Evolutionary conservation across 306 rosid genomes (phyloP).

Genomic region (Castanospermum australe): DNA sequence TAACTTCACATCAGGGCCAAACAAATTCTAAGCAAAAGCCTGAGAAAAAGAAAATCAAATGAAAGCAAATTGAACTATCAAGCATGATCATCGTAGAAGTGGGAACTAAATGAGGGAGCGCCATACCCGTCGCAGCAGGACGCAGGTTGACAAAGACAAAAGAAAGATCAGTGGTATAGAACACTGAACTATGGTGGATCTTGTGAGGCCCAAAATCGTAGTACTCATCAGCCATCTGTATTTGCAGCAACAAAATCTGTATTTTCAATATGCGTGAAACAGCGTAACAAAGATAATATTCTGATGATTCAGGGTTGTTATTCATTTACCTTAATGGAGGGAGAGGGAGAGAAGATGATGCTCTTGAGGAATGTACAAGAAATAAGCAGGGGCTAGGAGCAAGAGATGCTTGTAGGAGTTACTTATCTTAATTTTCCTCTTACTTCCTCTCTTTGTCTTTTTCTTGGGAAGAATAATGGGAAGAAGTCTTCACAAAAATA

Average conservation of each 20-base stretch:
- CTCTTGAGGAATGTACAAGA: neutral
- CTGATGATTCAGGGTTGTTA: neutral
- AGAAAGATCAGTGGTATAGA: conserved; percentile 56
- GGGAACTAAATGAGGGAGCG: neutral
- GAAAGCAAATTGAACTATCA: neutral
- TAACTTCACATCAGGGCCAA: neutral
- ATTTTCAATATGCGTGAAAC: conserved; percentile 3
- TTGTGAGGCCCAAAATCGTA: conserved; percentile 71
- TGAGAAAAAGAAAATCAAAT: neutral
- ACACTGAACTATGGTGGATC: conserved; percentile 66
- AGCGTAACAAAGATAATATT: neutral
- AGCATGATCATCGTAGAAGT: conserved; percentile 9
- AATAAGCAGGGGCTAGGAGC: neutral
- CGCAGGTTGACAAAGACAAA: conserved; percentile 84
- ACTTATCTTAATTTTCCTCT: neutral
- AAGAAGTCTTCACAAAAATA: conserved; percentile 14
- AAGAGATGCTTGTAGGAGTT: neutral
- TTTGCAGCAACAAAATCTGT: neutral
- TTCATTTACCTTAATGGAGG: conserved; percentile 18
- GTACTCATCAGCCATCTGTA: conserved; percentile 59
- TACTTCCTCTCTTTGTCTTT: conserved; percentile 18
- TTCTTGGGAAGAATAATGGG: neutral
- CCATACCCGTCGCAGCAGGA: conserved; percentile 72
- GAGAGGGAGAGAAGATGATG: neutral
- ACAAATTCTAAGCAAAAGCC: no score